These are phyloP conservation scores for Wolfiporia cocos DNA, from an alignment of 1,284 basidiomycete species.

Conservation along the genomic window DNA sequence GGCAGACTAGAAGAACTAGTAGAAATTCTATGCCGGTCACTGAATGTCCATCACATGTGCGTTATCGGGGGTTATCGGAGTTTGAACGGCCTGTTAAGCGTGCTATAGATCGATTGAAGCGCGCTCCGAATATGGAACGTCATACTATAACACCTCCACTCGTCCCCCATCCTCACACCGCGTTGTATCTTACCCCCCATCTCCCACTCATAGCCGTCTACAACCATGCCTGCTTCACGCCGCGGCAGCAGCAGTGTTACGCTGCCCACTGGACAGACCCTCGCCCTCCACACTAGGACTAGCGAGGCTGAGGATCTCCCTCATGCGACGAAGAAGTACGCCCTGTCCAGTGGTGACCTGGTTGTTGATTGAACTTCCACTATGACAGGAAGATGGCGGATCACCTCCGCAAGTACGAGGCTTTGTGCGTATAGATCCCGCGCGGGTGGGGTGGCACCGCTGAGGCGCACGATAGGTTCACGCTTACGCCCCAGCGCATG, in stretches of 20 bases:
- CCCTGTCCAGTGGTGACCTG: constrained; percentile 10
- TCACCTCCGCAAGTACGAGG: constrained; percentile 85
- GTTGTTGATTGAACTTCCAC: constrained; percentile 16
- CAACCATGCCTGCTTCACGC: constrained; percentile 38
- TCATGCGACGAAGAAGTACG: constrained; percentile 83
- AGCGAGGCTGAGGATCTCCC: constrained; percentile 78
- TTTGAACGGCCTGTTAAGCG: neutral
- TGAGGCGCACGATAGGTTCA: constrained; percentile 47
- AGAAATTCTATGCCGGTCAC: neutral
- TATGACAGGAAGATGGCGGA: constrained; percentile 75
- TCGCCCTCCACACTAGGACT: constrained; percentile 74
- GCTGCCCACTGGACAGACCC: constrained; percentile 66
- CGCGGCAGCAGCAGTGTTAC: constrained; percentile 71
- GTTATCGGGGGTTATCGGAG: constrained; percentile 8
- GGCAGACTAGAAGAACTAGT: constrained; percentile 1
- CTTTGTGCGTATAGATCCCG: constrained; percentile 46
- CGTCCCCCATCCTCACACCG: constrained; percentile 2
- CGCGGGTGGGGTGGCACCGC: constrained; percentile 1
- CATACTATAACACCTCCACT: constrained; percentile 1
- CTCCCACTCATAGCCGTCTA: neutral
- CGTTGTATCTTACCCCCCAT: neutral
- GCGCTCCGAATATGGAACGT: constrained; percentile 7
- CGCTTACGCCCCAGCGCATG: constrained; percentile 90
- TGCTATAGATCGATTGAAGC: constrained; percentile 7
- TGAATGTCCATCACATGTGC: neutral